Evolutionary conservation across 1,284 basidiomycete genomes (phyloP).

Genomic region (Heterobasidion irregulare): DNA sequence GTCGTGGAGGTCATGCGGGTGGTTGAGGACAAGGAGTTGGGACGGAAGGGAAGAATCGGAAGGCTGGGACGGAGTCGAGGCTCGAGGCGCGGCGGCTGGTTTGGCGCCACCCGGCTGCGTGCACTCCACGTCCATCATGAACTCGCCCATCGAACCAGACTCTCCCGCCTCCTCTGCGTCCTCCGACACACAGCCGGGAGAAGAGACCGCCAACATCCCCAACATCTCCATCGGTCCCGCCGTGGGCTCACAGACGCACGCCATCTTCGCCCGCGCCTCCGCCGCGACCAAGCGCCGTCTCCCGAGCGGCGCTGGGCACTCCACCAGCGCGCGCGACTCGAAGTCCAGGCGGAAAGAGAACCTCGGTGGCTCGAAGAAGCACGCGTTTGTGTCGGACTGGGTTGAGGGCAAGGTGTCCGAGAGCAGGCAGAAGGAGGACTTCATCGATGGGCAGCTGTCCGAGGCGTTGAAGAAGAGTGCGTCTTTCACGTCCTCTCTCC

Average conservation of each 20-base stretch:
- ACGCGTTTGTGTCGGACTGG: constrained; percentile 5
- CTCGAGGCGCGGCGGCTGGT: too few species aligned
- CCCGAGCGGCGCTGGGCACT: constrained; percentile 26
- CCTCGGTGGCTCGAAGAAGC: constrained; percentile 9
- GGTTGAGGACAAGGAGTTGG: too few species aligned
- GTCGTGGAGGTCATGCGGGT: neutral
- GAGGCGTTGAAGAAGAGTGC: constrained; percentile 31
- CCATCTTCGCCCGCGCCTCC: constrained; percentile 2
- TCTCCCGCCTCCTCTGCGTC: constrained; percentile 19
- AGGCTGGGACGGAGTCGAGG: neutral
- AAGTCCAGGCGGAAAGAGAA: constrained; percentile 33
- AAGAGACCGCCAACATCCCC: constrained; percentile 2
- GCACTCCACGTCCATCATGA: constrained; percentile 11
- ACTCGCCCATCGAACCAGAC: constrained; percentile 18
- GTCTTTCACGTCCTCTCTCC: constrained; percentile 8
- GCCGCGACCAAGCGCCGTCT: constrained; percentile 29
- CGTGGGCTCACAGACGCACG: neutral
- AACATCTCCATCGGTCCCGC: neutral
- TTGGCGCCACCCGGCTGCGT: too few species aligned
- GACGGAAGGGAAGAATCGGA: neutral
- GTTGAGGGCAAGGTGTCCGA: neutral
- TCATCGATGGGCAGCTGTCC: constrained; percentile 28
- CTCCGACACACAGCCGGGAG: constrained; percentile 13
- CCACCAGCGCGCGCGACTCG: constrained; percentile 24
- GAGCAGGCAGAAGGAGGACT: constrained; percentile 27